A percentile compares a stretch with the other conserved stretches of the same genome.
Conservation (phyloP, 2,329 filamentous ascomycete genomes). For the Fusarium citri region DNA sequence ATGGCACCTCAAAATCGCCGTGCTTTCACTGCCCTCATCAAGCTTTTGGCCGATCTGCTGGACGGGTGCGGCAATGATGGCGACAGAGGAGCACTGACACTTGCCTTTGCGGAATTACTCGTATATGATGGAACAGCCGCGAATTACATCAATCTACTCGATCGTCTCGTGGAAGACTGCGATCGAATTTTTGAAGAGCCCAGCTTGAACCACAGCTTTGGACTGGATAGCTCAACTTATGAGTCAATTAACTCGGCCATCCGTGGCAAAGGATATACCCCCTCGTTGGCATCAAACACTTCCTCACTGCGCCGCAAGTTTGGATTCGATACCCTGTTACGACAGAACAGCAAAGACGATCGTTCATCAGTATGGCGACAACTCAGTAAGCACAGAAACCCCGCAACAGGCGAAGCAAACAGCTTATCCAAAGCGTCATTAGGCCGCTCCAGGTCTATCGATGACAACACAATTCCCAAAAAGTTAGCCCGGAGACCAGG, state of each 20-base stretch:
- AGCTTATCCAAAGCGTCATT: slow-evolving; percentile 76
- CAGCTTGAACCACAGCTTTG: slow-evolving; percentile 56
- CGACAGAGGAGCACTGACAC: slow-evolving; percentile 87
- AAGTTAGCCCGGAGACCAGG: slow-evolving; percentile 59
- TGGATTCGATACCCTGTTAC: slow-evolving; percentile 79
- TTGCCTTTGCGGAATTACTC: slow-evolving; percentile 88
- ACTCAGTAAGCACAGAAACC: slow-evolving; percentile 82
- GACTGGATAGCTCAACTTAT: slow-evolving; percentile 57
- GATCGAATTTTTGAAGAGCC: slow-evolving; percentile 85
- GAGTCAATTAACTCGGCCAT: slow-evolving; percentile 69
- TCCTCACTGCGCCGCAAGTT: slow-evolving; percentile 89
- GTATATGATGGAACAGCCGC: slow-evolving; percentile 81
- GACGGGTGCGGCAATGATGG: slow-evolving; percentile 92
- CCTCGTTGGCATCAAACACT: slow-evolving; percentile 85
- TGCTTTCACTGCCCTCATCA: slow-evolving; percentile 85
- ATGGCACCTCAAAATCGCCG: slow-evolving; percentile 78
- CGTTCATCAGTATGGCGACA: slow-evolving; percentile 85
- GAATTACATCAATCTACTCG: slow-evolving; percentile 87
- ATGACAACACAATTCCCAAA: slow-evolving; percentile 66
- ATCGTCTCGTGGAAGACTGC: slow-evolving; percentile 89
- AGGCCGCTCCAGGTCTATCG: slow-evolving; percentile 80
- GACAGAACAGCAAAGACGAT: slow-evolving; percentile 83
- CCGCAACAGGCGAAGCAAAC: slow-evolving; percentile 68
- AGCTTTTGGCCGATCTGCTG: slow-evolving; percentile 85
- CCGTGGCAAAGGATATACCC: slow-evolving; percentile 71